Base-by-base conservation (phyloP, 2,329 filamentous ascomycete species). In the Xylariaceae sp. region DNA sequence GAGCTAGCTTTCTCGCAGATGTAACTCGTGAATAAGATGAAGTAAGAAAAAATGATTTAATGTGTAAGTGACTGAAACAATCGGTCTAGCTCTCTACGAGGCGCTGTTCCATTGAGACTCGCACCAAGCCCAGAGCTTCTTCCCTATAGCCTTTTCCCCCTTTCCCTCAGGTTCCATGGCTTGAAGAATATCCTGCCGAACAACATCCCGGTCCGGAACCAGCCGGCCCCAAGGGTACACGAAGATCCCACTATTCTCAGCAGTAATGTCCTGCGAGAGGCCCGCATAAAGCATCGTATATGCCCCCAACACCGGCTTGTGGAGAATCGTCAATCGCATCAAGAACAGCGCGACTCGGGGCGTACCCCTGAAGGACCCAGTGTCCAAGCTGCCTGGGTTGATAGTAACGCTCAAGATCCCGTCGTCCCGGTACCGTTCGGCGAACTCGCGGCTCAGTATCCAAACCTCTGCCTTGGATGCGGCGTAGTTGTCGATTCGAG, bases 391-490 rank as follows among this genome's bases (percentile, higher is more conserved):
- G 21, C 21, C 6, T 24, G 21, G 21, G 11, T 24, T 24, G 11
- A 24, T 24, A 6, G 21, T 11, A 24, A 24, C 21, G 7, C 21
- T 24, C 21, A 24, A 24, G 11, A 24, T 11, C 6, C 21, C 21
- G 11, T 24, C 21, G 6, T 24, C 11, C 21, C n/a, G 37, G 15
- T 56, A 38, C 11, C 56, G 50, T 3, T 51, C 45, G 6, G 58
- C 59, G 35, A 60, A 56, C 29, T 62, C 61, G 2, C 44, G 42
- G 2, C 53, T 54, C 4, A 63, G 52, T 32, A 62, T 51, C 51
- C 52, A 62, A 17, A 54, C 60, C 4, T 61, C 63, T 0, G 54
- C 53, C 41, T 68, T 70, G 30, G 59, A 63, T 0, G 53, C 47
- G 17, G 49, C 55, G 24, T 53, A 54, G 44, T 65, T 64, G 9